Evolutionary conservation across 1,139 yeast species (phyloP).

Genomic region (Pichia sp.): DNA sequence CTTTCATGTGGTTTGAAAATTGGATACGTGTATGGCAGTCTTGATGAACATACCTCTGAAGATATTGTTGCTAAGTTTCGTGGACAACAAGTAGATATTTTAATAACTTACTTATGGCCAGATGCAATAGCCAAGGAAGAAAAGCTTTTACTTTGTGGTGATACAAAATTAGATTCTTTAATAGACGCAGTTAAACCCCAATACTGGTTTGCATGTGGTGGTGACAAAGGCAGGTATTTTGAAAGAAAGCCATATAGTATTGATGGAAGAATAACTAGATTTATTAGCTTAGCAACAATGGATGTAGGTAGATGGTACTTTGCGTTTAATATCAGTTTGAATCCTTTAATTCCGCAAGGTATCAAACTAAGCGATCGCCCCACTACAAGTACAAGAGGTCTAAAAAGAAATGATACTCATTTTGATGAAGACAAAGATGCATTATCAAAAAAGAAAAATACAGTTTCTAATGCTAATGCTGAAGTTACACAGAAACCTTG

Average conservation of each 20-base stretch:
- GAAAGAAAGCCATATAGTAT: slow-evolving; percentile 51
- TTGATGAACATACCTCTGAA: slow-evolving; percentile 17
- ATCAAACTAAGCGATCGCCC: slow-evolving; percentile 1
- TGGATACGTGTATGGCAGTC: slow-evolving; percentile 36
- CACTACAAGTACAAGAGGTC: neutral
- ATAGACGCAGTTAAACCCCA: slow-evolving; percentile 45
- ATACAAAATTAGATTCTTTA: slow-evolving; percentile 39
- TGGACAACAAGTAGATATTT: slow-evolving; percentile 40
- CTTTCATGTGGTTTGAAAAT: slow-evolving; percentile 42
- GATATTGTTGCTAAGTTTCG: slow-evolving; percentile 21
- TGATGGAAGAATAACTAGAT: slow-evolving; percentile 42
- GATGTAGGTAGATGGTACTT: slow-evolving; percentile 65
- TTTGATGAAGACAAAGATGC: too few species aligned
- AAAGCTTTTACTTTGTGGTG: slow-evolving; percentile 36
- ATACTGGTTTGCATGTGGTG: slow-evolving; percentile 60
- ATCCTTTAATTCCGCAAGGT: neutral
- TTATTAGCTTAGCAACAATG: slow-evolving; percentile 56
- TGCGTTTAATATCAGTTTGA: slow-evolving; percentile 45
- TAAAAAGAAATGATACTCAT: slow-evolving; percentile 1
- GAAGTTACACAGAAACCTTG: slow-evolving; percentile 54
- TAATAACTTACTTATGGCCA: slow-evolving; percentile 62
- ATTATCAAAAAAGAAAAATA: neutral
- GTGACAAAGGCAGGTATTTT: slow-evolving; percentile 41
- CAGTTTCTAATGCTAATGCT: neutral
- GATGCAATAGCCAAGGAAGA: slow-evolving; percentile 39